Base-by-base conservation (phyloP, 805 yeast genomes). In the Yamadazyma olivae region DNA sequence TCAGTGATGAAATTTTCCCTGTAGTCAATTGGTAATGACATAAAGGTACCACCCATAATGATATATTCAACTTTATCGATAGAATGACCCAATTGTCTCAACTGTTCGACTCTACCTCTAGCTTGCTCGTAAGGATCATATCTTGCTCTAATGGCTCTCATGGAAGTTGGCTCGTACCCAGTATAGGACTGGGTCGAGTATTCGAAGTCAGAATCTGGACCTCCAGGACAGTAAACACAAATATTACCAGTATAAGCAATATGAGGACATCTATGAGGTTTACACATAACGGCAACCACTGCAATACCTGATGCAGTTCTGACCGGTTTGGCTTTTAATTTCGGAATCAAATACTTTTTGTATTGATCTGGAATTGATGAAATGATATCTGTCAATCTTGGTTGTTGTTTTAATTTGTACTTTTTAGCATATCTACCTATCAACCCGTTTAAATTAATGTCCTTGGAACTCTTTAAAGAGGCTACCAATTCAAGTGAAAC, bases 101-200 rank as follows among this genome's bases (percentile, higher is more conserved):
- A 72, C 69, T 93, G 99, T 54, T 93, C 99, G 26, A 93, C 82
- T 59, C 99, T 79, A 32, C 99, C 99, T 56, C 99, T 75, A 5
- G 98, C 97, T 61, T 93, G 99, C 61, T 93, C 99, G 56, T 88
- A 93, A 1, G 99, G 98, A 59, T 93, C 99, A 56, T 93, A 93
- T 52, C 99, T 77, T 0, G 99, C 99, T 50, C 99, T 74, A 43
- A 93, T 93, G n/a, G 99, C 99, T 52, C 99, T 75, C 99, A 93
- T 93, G 1, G 97, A 89, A 0, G 99, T 93, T 6, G 99, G 99
- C 59, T 93, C 99, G 56, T 93, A 93, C 25, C 99, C 99, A 0
- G 99, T 93, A 55, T 93, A 93, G 3, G 97, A 89, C 64, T 93
- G 99, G 3, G 99, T 93, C 1, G 96, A 87, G 61, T 93, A 93